phyloP scores from a whole-genome alignment of 2,329 filamentous ascomycete genomes.

The Epichloe uncinata region DNA sequence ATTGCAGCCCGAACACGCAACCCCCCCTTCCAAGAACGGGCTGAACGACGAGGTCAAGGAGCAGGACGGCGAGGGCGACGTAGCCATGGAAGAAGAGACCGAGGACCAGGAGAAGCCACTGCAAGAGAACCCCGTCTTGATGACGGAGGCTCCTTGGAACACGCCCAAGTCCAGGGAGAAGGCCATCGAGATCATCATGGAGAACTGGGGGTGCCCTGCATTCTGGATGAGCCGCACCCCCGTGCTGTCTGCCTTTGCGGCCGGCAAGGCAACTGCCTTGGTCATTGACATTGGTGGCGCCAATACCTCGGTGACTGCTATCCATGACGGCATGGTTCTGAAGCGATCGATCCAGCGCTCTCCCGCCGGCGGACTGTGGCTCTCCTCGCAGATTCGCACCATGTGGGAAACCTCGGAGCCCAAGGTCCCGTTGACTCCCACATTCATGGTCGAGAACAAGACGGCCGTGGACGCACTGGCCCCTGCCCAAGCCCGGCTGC shows the following conservation, averaged over 20 bases:
- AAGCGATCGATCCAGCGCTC: constrained; percentile 83
- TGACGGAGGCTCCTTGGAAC: constrained; percentile 95
- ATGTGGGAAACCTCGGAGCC: constrained; percentile 61
- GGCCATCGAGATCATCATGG: constrained; percentile 91
- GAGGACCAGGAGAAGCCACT: constrained; percentile 60
- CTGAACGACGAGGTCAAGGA: constrained; percentile 55
- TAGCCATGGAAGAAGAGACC: constrained; percentile 43
- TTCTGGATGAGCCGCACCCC: constrained; percentile 88
- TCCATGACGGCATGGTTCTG: constrained; percentile 89
- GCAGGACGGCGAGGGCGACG: constrained; percentile 48
- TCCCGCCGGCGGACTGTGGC: constrained; percentile 74
- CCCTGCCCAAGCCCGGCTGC: constrained; percentile 62
- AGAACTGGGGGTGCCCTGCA: constrained; percentile 87
- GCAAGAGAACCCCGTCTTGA: constrained; percentile 76
- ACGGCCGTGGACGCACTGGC: constrained; percentile 75
- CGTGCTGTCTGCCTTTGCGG: constrained; percentile 80
- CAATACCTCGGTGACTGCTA: constrained; percentile 76
- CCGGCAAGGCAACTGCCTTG: constrained; percentile 83
- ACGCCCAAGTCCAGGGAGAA: constrained; percentile 77
- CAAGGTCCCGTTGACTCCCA: constrained; percentile 62
- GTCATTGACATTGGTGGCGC: constrained; percentile 87
- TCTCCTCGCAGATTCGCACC: constrained; percentile 75
- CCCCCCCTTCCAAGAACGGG: constrained; percentile 65
- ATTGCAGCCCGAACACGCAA: constrained; percentile 63
- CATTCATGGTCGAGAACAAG: constrained; percentile 82